These are phyloP conservation scores for Entamoeba moshkovskii DNA, from an alignment of 208 protist genomes.

Conservation along the genomic window DNA sequence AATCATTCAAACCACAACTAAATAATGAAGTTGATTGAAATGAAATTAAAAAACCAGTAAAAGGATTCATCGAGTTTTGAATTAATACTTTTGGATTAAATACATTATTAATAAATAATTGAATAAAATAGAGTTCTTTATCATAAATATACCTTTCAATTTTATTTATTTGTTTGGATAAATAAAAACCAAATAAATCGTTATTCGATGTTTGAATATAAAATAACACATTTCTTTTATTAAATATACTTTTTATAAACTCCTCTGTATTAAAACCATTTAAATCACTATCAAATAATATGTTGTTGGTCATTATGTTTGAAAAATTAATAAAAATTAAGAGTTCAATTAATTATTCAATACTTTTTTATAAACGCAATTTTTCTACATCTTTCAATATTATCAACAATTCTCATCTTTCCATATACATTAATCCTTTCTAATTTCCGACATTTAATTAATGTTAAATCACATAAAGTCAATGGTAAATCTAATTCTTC, in stretches of 20 bases:
- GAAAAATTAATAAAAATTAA: too few species aligned
- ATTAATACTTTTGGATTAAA: not conserved
- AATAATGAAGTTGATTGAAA: not conserved
- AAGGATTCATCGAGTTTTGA: not conserved
- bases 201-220: not conserved
- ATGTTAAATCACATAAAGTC: too few species aligned
- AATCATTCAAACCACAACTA: not conserved
- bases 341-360: too few species aligned
- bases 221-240: not conserved
- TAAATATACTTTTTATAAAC: not conserved
- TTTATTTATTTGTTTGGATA: not conserved
- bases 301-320: not conserved
- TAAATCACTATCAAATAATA: not conserved
- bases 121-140: not conserved
- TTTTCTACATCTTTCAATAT: too few species aligned
- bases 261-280: not conserved
- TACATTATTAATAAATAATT: not conserved
- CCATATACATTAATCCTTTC: too few species aligned
- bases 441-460: too few species aligned
- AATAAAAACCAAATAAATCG: not conserved
- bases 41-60: not conserved
- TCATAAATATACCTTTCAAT: not conserved
- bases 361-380: too few species aligned
- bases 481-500: too few species aligned
- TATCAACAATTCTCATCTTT: too few species aligned